These are phyloP conservation scores for Phylloporus sp. DNA, from an alignment of 768 basidiomycete genomes.

Conservation along the genomic window DNA sequence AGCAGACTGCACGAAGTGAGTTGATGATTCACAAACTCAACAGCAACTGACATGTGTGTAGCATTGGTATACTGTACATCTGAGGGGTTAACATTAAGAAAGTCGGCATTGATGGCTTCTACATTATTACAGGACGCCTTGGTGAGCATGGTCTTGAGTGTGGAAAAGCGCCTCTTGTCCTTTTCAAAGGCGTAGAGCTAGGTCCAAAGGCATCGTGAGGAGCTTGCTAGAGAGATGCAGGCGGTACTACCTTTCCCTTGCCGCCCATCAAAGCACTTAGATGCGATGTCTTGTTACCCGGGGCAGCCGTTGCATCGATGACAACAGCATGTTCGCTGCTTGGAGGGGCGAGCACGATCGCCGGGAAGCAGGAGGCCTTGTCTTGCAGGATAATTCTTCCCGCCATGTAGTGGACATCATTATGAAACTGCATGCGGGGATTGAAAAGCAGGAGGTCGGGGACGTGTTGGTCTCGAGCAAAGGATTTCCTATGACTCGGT, in stretches of 20 bases:
- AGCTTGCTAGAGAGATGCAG: not conserved
- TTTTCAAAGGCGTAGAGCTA: conserved; percentile 88
- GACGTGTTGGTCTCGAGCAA: conserved; percentile 74
- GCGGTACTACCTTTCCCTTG: conserved; percentile 59
- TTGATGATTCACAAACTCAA: not conserved
- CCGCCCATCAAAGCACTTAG: conserved; percentile 83
- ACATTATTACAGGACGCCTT: conserved; percentile 83
- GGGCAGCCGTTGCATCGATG: conserved; percentile 94
- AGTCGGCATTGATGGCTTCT: conserved; percentile 71
- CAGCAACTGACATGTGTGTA: conserved; percentile 75
- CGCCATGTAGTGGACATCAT: conserved; percentile 62
- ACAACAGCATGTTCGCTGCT: conserved; percentile 47
- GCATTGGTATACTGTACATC: conserved; percentile 58
- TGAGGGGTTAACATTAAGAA: conserved; percentile 69
- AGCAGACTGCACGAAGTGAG: conserved; percentile 52
- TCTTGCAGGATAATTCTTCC: conserved; percentile 93
- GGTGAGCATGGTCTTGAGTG: conserved; percentile 79
- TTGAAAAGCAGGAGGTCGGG: conserved; percentile 76
- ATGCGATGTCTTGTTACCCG: conserved; percentile 97
- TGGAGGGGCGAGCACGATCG: conserved; percentile 77
- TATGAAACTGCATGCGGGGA: conserved; percentile 59
- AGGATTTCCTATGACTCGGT: conserved; percentile 45
- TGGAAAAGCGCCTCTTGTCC: conserved; percentile 75
- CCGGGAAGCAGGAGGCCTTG: conserved; percentile 97
- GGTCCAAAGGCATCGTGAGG: conserved; percentile 1